Percentiles rank a stretch among this genome's conserved stretches.
Evolutionary conservation across 441 rosid genomes (phyloP).

Genomic region (Jatropha multifida): DNA sequence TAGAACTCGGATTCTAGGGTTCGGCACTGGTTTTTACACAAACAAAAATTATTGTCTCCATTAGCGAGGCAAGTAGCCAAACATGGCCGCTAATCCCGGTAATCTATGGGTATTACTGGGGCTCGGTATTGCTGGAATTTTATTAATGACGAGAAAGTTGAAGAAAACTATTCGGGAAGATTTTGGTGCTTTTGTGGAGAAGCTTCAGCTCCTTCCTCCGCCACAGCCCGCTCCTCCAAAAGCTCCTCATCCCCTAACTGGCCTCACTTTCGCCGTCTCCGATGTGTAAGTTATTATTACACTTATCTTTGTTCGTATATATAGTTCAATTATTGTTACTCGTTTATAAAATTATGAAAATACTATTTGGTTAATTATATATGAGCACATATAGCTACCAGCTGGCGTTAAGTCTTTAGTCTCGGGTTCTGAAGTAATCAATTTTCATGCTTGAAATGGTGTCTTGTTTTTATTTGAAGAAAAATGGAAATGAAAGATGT

Average conservation of each 20-base stretch:
- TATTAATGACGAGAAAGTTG: slow-evolving; percentile 55
- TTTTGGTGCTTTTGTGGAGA: slow-evolving; percentile 87
- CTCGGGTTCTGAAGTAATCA: too few relatives aligned
- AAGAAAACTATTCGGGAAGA: slow-evolving; percentile 69
- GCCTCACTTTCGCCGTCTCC: slow-evolving; percentile 79
- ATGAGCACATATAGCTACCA: too few relatives aligned
- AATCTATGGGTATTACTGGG: slow-evolving; percentile 94
- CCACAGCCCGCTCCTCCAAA: slow-evolving; percentile 99
- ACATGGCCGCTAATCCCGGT: slow-evolving; percentile 53
- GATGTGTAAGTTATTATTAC: slow-evolving; percentile 53
- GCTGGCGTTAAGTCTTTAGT: too few relatives aligned
- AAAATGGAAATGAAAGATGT: neutral
- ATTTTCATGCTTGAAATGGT: neutral
- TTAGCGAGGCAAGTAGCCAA: neutral
- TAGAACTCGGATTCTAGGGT: slow-evolving; percentile 9
- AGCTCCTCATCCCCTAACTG: slow-evolving; percentile 95
- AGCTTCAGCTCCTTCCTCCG: slow-evolving; percentile 86
- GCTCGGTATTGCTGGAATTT: slow-evolving; percentile 81
- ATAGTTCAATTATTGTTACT: neutral
- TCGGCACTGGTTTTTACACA: neutral
- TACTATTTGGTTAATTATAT: too few relatives aligned
- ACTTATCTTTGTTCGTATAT: neutral
- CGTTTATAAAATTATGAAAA: too few relatives aligned
- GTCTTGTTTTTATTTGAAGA: neutral
- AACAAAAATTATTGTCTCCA: neutral